These are phyloP conservation scores for Phytophthora melonis DNA, from an alignment of 352 stramenopile genomes.

Conservation along the genomic window DNA sequence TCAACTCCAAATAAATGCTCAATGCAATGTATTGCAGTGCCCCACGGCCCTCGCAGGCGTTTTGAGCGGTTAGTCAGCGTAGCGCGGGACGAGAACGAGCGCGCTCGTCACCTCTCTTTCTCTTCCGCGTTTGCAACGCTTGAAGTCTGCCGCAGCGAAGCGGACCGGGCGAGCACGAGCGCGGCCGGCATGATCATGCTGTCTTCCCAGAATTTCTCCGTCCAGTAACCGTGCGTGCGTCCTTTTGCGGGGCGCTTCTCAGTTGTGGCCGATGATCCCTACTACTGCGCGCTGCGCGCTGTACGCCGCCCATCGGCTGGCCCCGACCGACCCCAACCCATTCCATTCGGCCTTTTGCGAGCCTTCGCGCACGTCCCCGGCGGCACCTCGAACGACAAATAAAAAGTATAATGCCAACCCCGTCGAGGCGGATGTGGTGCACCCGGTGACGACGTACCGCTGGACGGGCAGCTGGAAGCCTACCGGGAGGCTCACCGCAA, in stretches of 20 bases:
- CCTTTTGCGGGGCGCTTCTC: conserved; percentile 39
- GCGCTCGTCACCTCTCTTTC: conserved; percentile 25
- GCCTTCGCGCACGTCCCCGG: conserved; percentile 22
- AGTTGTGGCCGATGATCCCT: conserved; percentile 23
- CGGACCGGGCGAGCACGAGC: neutral
- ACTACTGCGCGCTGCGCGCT: neutral
- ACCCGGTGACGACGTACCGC: conserved; percentile 34
- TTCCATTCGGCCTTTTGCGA: conserved; percentile 43
- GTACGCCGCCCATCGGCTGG: no score
- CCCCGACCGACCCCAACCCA: no score
- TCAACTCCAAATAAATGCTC: no score
- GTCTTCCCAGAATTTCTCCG: conserved; percentile 37
- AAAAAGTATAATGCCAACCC: neutral
- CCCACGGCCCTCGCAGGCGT: neutral
- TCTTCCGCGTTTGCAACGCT: conserved; percentile 31
- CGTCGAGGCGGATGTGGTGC: conserved; percentile 20
- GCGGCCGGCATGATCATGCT: conserved; percentile 20
- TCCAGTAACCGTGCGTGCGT: conserved; percentile 29
- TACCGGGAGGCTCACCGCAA: conserved; percentile 12
- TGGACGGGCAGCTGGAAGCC: conserved; percentile 33
- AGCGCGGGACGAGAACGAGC: conserved; percentile 8
- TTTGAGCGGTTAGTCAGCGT: conserved; percentile 3
- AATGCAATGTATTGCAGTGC: no score
- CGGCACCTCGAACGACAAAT: conserved; percentile 12
- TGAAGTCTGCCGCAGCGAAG: conserved; percentile 20